Base-by-base conservation (phyloP, 2,329 filamentous ascomycete species). In the Ceratocystiopsis minuta region DNA sequence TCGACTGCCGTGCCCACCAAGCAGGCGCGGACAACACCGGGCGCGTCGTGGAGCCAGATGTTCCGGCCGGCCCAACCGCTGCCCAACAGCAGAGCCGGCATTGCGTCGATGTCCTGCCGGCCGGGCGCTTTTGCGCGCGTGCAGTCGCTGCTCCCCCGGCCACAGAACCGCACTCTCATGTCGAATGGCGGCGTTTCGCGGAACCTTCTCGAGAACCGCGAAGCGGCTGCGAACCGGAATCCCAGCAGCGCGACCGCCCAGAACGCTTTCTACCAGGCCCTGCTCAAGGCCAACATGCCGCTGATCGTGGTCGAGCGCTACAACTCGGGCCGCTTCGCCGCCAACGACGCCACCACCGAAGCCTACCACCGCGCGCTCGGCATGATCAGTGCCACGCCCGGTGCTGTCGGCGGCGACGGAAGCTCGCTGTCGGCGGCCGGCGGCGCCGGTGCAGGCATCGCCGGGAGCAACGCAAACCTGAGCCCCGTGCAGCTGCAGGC, bases 161-260 rank as follows among this genome's bases (percentile, higher is more conserved):
- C 37, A 17, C 46, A 44, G 31, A 39, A 38, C 12, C 48, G 42
- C 17, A 38, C 44, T 31, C 24, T 47, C 24, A 51, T 54, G 33
- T 50, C 48, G 15, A 46, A 46, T 9, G 65, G 64, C 46, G 15
- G 32, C 11, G 32, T 74, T 42, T 68, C 74, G 37, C 66, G 70
- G 46, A 75, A 69, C 48, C 66, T 88, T 43, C 72, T 98, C 32
- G 85, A 86, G 32, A 81, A 84, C 50, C 72, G 87, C 51, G 90
- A 98, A 62, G 80, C 87, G 57, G 80, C 82, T 18, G 92, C 90
- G 34, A 98, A 96, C 61, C 81, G 85, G 59, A 93, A 94, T 53
- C 85, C 90, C 2, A 72, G 68, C 45, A 96, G 85, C 58, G 80
- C 86, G 24, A 81, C 80, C 36, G 78, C 86, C 16, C 90, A 98